Evolutionary conservation across 441 rosid species (phyloP).

Genomic region (Omphalea diandra): DNA sequence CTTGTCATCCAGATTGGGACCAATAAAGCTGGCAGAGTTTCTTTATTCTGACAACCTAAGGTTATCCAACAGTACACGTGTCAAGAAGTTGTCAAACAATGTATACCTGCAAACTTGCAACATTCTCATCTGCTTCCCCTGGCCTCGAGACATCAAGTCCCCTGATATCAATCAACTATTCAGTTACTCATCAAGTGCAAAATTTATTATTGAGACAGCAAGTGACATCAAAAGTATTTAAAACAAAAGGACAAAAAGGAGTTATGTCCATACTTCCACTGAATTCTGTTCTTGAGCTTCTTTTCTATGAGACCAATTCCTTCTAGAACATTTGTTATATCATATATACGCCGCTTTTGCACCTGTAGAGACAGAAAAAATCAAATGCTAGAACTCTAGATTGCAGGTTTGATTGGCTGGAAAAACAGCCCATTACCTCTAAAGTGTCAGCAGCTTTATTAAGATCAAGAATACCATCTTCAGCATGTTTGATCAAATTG

Average conservation of each 20-base stretch:
- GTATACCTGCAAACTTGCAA: slow-evolving; percentile 74
- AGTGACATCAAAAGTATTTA: slow-evolving; percentile 17
- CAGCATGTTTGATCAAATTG: slow-evolving; percentile 89
- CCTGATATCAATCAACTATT: slow-evolving; percentile 45
- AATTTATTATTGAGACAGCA: slow-evolving; percentile 18
- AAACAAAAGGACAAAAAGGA: slow-evolving; percentile 8
- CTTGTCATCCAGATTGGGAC: background rate
- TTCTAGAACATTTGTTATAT: slow-evolving; percentile 97
- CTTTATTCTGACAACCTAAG: background rate
- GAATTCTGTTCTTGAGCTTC: slow-evolving; percentile 93
- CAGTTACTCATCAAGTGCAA: background rate
- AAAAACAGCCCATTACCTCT: slow-evolving; percentile 51
- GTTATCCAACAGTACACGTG: background rate
- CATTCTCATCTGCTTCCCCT: slow-evolving; percentile 69
- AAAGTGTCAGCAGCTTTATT: slow-evolving; percentile 93
- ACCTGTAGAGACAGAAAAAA: slow-evolving; percentile 51
- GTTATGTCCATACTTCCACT: slow-evolving; percentile 76
- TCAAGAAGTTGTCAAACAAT: background rate
- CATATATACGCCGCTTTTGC: slow-evolving; percentile 97
- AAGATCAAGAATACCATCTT: slow-evolving; percentile 94
- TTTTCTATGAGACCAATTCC: slow-evolving; percentile 98
- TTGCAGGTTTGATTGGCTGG: slow-evolving; percentile 4
- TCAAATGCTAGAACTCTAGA: slow-evolving; percentile 22
- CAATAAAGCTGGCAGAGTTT: background rate
- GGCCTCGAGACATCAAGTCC: slow-evolving; percentile 88